phyloP scores from a whole-genome alignment of 202 grass and related monocot genomes.

The Elaeis oleifera region DNA sequence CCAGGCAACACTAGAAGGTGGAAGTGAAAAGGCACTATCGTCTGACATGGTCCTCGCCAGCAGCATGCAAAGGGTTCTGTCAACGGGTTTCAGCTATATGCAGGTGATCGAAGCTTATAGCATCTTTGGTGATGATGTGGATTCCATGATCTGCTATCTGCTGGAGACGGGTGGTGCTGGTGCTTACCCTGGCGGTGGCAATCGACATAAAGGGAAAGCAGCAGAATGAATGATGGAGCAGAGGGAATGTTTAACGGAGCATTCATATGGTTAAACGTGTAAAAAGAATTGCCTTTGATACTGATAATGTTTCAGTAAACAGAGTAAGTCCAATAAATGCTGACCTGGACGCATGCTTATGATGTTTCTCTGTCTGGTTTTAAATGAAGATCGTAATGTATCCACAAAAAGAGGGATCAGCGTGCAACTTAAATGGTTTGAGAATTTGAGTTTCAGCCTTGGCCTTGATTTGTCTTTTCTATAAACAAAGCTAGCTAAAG shows the following conservation, averaged over 20 bases:
- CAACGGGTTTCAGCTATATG: constrained; percentile 95
- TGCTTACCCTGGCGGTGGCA: constrained; percentile 40
- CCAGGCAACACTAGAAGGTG: constrained; percentile 30
- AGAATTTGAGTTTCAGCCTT: too few relatives aligned
- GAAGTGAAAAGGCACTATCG: constrained; percentile 25
- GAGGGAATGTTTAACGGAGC: background rate
- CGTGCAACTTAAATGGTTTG: too few relatives aligned
- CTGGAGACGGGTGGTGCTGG: constrained; percentile 61
- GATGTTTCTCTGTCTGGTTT: background rate
- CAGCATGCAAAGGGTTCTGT: constrained; percentile 66
- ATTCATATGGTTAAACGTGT: background rate
- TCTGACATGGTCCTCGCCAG: constrained; percentile 59
- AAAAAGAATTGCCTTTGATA: background rate
- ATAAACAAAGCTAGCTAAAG: too few relatives aligned
- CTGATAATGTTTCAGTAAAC: background rate
- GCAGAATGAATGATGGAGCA: constrained; percentile 40
- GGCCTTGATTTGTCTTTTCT: too few relatives aligned
- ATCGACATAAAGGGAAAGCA: constrained; percentile 82
- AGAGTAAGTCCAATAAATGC: background rate
- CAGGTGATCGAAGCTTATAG: constrained; percentile 88
- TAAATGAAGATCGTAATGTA: too few relatives aligned
- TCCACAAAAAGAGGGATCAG: too few relatives aligned
- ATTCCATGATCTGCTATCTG: constrained; percentile 96
- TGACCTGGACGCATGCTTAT: background rate
- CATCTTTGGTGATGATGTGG: constrained; percentile 85